A percentile compares a stretch with the other conserved stretches of the same genome.
Evolutionary conservation across 805 yeast genomes (phyloP).

Genomic region (Saturnispora serradocipensis): DNA sequence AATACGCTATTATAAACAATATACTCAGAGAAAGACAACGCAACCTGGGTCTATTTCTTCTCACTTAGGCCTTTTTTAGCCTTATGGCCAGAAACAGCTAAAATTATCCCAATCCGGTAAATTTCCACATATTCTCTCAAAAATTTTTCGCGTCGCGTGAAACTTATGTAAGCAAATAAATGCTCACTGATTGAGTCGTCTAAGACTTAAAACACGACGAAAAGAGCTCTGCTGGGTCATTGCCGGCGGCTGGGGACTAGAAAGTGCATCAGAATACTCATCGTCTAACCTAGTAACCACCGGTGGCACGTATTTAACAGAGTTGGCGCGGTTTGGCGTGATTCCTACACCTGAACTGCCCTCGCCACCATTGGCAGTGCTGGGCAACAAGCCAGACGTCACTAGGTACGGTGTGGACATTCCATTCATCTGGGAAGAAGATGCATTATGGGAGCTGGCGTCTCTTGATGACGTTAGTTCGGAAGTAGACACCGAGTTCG

Average conservation of each 20-base stretch:
- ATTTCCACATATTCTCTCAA: background rate
- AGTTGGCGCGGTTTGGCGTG: constrained; percentile 7
- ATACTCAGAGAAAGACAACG: background rate
- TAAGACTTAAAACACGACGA: constrained; percentile 2
- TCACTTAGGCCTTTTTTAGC: background rate
- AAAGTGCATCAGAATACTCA: constrained; percentile 8
- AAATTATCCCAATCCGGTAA: background rate
- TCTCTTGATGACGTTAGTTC: background rate
- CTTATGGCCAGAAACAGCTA: background rate
- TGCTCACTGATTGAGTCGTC: background rate
- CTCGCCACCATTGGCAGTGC: constrained; percentile 11
- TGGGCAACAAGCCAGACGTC: constrained; percentile 54
- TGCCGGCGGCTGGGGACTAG: constrained; percentile 6
- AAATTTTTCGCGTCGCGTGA: background rate
- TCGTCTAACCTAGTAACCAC: constrained; percentile 24
- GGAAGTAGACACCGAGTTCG: background rate
- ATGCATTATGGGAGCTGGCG: background rate
- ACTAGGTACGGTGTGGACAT: constrained; percentile 61
- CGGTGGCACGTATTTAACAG: constrained; percentile 22
- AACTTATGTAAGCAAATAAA: background rate
- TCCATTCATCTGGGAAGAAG: constrained; percentile 30
- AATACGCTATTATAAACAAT: background rate
- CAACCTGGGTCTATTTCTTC: background rate
- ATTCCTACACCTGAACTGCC: background rate
- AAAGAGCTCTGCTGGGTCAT: constrained; percentile 3